These are phyloP conservation scores for Mycosphaerella sp. DNA, from an alignment of 2,329 filamentous ascomycete genomes.

Conservation along the genomic window DNA sequence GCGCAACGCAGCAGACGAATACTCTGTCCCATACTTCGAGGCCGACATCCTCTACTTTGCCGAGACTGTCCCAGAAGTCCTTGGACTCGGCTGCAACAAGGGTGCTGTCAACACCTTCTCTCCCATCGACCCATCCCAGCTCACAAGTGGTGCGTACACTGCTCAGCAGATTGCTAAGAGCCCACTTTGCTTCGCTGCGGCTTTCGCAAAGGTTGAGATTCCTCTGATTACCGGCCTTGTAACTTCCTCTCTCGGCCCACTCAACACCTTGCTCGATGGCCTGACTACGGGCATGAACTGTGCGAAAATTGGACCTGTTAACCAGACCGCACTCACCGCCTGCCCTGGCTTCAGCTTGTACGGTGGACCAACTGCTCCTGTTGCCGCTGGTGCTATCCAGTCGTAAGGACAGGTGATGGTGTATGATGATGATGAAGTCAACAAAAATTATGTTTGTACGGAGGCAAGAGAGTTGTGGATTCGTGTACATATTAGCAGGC, in stretches of 20 bases:
- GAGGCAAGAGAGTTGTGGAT: no score
- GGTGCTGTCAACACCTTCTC: constrained; percentile 33
- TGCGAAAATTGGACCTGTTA: constrained; percentile 23
- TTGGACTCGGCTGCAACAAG: constrained; percentile 34
- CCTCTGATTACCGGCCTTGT: constrained; percentile 21
- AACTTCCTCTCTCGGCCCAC: constrained; percentile 4
- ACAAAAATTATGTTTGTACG: no score
- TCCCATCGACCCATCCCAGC: constrained; percentile 29
- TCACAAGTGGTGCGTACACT: constrained; percentile 42
- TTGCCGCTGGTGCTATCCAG: constrained; percentile 28
- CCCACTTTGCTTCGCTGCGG: constrained; percentile 27
- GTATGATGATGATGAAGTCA: neutral
- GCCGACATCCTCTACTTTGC: constrained; percentile 28
- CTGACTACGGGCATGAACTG: constrained; percentile 19
- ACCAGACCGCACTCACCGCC: constrained; percentile 22
- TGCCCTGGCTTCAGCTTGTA: constrained; percentile 29
- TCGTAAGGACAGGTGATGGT: neutral
- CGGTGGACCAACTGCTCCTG: constrained; percentile 26
- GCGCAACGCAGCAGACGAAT: constrained; percentile 28
- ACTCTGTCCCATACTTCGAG: constrained; percentile 28
- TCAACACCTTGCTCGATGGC: constrained; percentile 13
- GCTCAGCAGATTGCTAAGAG: constrained; percentile 24
- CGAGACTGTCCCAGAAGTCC: constrained; percentile 26
- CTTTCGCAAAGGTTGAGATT: constrained; percentile 21
- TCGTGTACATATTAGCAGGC: no score